Base-by-base conservation (phyloP, 179 eudicot species). In the Silene noctiflora region DNA sequence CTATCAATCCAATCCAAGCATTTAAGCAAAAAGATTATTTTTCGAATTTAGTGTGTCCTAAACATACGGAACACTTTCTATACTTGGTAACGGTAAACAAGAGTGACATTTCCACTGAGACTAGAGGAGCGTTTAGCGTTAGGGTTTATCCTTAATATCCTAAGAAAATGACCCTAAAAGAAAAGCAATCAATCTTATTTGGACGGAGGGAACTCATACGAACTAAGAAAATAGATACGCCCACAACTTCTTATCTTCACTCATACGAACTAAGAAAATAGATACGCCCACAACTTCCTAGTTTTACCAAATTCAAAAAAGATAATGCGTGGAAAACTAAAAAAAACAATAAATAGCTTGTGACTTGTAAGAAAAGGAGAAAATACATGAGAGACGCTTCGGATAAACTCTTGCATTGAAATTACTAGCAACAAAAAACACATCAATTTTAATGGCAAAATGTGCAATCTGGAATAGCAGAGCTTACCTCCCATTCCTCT, bases 401-500 rank as follows among this genome's bases (percentile, higher is more conserved):
- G 6, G 51, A 39, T 10, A 35, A 19, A 67, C 25, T 69, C 3
- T 12, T 6, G 21, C 3, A 33, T 22, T 27, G n/a, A 33, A 20
- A 67, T 35, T 67, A 33, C 20, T 2, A 25, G 19, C 19, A 68
- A 68, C 9, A 19, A 20, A 35, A 29, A 1, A 24, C 75, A 72
- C 25, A 24, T 29, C 10, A 35, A 76, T 9, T n/a, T 51, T 17
- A 70, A 3, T 17, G 56, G 39, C 20, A 69, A 14, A 59, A 48
- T 53, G 71, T 71, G 67, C 31, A 33, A 65, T 72, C 10, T 56
- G 48, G 44, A 58, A 69, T 22, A 17, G 42, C 27, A 55, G n/a
- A 19, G 68, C 68, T 53, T 66, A 94, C 99, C 96, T 93, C 91
- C 99, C 97, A 95, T 86, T 95, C 97, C 87, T 89, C 87, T 75